Conservation (phyloP, 1,284 basidiomycete genomes). For the Laetiporus sulphureus region DNA sequence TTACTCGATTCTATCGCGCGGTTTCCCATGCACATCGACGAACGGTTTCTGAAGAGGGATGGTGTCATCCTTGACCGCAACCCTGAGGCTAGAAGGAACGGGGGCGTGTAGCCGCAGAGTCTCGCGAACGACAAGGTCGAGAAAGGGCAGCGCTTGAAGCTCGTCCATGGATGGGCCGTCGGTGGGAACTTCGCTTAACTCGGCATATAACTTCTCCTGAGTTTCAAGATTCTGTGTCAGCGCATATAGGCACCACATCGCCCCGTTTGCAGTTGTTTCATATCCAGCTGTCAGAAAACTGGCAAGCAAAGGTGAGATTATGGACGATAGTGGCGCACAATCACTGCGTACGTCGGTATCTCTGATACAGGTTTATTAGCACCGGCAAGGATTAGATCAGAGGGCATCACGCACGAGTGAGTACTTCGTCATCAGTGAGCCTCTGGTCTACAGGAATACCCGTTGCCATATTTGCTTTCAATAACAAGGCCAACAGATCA, state of each 20-base stretch:
- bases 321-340: too few species aligned
- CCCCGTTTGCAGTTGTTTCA: slow-evolving; percentile 49
- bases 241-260: slow-evolving; percentile 59
- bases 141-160: slow-evolving; percentile 49
- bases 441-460: slow-evolving; percentile 36
- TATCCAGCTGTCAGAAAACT: slow-evolving; percentile 53
- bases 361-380: slow-evolving; percentile 5
- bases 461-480: slow-evolving; percentile 42
- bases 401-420: slow-evolving; percentile 43
- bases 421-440: slow-evolving; percentile 47
- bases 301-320: slow-evolving; percentile 26
- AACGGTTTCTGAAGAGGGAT: slow-evolving; percentile 26
- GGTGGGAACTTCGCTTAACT: slow-evolving; percentile 40
- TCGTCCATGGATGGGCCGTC: slow-evolving; percentile 47
- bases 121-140: slow-evolving; percentile 68
- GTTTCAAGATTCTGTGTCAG: slow-evolving; percentile 47
- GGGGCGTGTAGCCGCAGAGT: slow-evolving; percentile 60
- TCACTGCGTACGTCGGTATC: slow-evolving; percentile 11
- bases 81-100: slow-evolving; percentile 47
- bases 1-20: slow-evolving; percentile 19
- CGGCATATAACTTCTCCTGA: slow-evolving; percentile 65
- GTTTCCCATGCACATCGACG: slow-evolving; percentile 19
- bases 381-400: too few species aligned
- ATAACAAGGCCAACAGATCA: slow-evolving; percentile 29
- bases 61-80: slow-evolving; percentile 42